These are phyloP conservation scores for Hamigera avellanea DNA, from an alignment of 495 filamentous ascomycete genomes.

Conservation along the genomic window DNA sequence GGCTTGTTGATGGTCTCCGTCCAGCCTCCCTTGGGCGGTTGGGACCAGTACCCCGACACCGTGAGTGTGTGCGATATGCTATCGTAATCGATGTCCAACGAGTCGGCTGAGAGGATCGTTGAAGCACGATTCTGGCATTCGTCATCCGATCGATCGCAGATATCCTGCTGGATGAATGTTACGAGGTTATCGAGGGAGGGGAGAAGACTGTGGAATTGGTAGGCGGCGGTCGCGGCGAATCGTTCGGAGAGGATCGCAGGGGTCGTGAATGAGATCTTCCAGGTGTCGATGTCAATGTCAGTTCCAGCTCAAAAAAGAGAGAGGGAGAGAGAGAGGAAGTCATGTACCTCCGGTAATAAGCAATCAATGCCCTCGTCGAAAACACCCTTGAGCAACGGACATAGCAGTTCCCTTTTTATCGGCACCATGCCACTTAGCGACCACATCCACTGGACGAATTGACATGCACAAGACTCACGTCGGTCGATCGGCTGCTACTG, in stretches of 20 bases:
- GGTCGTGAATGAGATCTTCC: slow-evolving; percentile 57
- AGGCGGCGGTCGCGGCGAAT: slow-evolving; percentile 52
- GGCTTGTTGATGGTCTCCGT: slow-evolving; percentile 32
- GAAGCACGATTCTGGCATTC: slow-evolving; percentile 25
- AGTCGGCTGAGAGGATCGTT: slow-evolving; percentile 39
- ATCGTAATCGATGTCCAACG: slow-evolving; percentile 72
- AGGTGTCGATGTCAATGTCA: too few species aligned
- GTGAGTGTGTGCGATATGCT: slow-evolving; percentile 52
- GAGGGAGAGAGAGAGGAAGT: not conserved
- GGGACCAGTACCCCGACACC: slow-evolving; percentile 49
- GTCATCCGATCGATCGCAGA: slow-evolving; percentile 35
- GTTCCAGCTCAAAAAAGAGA: not conserved
- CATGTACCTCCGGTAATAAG: slow-evolving; percentile 30
- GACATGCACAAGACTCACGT: slow-evolving; percentile 23
- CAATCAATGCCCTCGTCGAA: slow-evolving; percentile 51
- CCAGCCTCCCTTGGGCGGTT: slow-evolving; percentile 33
- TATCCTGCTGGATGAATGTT: slow-evolving; percentile 40
- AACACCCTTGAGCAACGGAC: slow-evolving; percentile 44
- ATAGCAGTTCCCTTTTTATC: slow-evolving; percentile 29
- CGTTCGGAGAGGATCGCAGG: slow-evolving; percentile 47
- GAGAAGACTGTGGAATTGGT: slow-evolving; percentile 58
- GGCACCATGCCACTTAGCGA: slow-evolving; percentile 7
- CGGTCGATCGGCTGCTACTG: slow-evolving; percentile 28
- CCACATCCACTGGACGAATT: too few species aligned
- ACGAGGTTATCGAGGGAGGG: slow-evolving; percentile 43